Percentiles rank a stretch among this genome's conserved stretches.
Evolutionary conservation across 2,329 filamentous ascomycete genomes (phyloP).

Genomic region (Colletotrichum liaoningense): DNA sequence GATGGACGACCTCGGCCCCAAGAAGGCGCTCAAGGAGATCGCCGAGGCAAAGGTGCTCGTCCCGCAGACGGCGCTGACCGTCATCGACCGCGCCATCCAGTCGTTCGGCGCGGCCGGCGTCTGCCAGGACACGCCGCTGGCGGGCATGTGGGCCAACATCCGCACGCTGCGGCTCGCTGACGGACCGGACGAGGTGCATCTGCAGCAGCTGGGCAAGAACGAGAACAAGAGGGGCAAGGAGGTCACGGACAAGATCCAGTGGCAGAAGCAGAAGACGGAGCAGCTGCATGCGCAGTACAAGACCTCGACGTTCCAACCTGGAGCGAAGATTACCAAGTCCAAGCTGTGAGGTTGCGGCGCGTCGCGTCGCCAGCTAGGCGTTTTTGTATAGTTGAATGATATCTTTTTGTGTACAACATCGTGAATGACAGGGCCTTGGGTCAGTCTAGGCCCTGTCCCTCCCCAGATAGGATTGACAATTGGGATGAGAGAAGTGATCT

Average conservation of each 20-base stretch:
- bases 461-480: neutral
- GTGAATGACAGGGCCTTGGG: neutral
- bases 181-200: constrained; percentile 95
- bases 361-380: constrained; percentile 9
- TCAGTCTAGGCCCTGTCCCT: neutral
- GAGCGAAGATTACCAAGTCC: constrained; percentile 60
- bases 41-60: constrained; percentile 95
- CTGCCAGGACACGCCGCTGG: constrained; percentile 93
- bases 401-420: constrained; percentile 11
- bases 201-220: constrained; percentile 82
- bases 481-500: constrained; percentile 2
- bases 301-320: constrained; percentile 59
- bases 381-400: constrained; percentile 2
- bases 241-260: constrained; percentile 70
- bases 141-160: constrained; percentile 83
- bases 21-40: constrained; percentile 91
- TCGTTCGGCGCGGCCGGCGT: constrained; percentile 92
- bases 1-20: constrained; percentile 91
- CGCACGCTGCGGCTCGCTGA: constrained; percentile 89
- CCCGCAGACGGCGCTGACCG: constrained; percentile 81
- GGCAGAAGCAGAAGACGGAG: constrained; percentile 73
- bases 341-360: constrained; percentile 52
- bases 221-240: constrained; percentile 78
- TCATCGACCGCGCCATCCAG: constrained; percentile 96
- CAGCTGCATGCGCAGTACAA: constrained; percentile 73